Evolutionary conservation across 768 basidiomycete genomes (phyloP).

Genomic region (Rhodotorula toruloides): DNA sequence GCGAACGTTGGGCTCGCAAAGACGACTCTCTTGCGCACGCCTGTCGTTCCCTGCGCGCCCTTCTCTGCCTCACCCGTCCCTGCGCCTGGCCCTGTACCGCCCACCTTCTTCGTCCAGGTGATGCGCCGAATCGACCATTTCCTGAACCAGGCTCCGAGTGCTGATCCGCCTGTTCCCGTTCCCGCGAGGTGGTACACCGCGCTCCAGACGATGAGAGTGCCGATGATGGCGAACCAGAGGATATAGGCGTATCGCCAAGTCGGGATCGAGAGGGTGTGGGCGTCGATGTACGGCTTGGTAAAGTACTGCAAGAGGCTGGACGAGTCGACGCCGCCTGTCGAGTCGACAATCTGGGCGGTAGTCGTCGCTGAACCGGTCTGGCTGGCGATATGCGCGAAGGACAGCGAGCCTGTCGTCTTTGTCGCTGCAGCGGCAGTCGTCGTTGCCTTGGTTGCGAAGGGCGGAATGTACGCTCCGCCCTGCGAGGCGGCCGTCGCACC

Average conservation of each 20-base stretch:
- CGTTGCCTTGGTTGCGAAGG: too few species aligned
- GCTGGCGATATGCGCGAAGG: conserved; percentile 13
- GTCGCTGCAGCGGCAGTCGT: too few species aligned
- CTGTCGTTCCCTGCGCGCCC: background rate
- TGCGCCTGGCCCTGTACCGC: background rate
- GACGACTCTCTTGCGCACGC: conserved; percentile 11
- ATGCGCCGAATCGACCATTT: conserved; percentile 34
- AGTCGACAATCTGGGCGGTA: conserved; percentile 9
- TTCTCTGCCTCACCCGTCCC: background rate
- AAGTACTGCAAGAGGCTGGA: conserved; percentile 19
- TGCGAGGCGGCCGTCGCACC: too few species aligned
- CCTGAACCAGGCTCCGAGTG: conserved; percentile 36
- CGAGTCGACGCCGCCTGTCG: conserved; percentile 26
- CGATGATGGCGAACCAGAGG: conserved; percentile 57
- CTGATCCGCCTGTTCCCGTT: conserved; percentile 14
- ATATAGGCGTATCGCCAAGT: conserved; percentile 58
- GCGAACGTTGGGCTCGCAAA: conserved; percentile 57
- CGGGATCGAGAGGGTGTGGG: conserved; percentile 56
- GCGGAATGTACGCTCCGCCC: too few species aligned
- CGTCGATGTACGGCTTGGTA: conserved; percentile 52
- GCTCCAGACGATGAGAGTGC: conserved; percentile 51
- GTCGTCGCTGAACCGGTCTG: conserved; percentile 5
- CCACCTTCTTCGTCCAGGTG: conserved; percentile 22
- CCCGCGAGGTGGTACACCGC: conserved; percentile 47
- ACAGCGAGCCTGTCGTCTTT: conserved; percentile 5